Conservation (phyloP, 2,329 filamentous ascomycete species). For the Magnaporthiopsis incrustans region DNA sequence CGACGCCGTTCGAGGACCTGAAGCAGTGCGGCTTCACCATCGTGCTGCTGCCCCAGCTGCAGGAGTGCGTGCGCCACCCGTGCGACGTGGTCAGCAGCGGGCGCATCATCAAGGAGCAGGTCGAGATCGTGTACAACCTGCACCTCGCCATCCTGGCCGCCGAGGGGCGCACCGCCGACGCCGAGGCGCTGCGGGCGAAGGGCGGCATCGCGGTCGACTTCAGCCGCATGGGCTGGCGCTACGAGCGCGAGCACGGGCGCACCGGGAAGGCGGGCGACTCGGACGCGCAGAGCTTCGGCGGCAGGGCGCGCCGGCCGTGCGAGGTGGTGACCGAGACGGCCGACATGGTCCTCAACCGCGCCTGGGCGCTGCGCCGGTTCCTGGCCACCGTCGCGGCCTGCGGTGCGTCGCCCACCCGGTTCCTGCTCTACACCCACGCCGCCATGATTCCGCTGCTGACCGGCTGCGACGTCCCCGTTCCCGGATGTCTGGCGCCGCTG, state of each 20-base stretch:
- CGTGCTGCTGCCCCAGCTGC: slow-evolving; percentile 1
- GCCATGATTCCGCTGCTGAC: not conserved
- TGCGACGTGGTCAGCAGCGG: not conserved
- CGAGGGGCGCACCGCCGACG: not conserved
- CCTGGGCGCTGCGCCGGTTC: not conserved
- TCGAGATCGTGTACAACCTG: not conserved
- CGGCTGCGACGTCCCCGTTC: not conserved
- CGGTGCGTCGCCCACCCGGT: not conserved
- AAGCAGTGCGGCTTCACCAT: not conserved
- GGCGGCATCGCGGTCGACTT: not conserved
- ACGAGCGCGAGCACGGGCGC: not conserved
- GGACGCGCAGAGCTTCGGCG: not conserved
- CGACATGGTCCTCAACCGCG: not conserved
- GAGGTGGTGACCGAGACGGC: not conserved
- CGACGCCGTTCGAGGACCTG: slow-evolving; percentile 1
- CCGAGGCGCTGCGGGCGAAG: not conserved
- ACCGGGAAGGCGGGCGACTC: too few relatives aligned
- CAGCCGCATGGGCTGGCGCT: not conserved
- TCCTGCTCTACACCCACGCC: slow-evolving; percentile 3
- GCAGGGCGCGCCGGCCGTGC: not conserved
- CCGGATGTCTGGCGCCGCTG: not conserved
- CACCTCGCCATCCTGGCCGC: not conserved
- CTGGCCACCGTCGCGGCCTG: not conserved
- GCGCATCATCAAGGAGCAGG: not conserved
- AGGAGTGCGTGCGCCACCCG: slow-evolving; percentile 1